Base-by-base conservation (phyloP, 1,284 basidiomycete genomes). In the Exobasidium cylindrosporum region DNA sequence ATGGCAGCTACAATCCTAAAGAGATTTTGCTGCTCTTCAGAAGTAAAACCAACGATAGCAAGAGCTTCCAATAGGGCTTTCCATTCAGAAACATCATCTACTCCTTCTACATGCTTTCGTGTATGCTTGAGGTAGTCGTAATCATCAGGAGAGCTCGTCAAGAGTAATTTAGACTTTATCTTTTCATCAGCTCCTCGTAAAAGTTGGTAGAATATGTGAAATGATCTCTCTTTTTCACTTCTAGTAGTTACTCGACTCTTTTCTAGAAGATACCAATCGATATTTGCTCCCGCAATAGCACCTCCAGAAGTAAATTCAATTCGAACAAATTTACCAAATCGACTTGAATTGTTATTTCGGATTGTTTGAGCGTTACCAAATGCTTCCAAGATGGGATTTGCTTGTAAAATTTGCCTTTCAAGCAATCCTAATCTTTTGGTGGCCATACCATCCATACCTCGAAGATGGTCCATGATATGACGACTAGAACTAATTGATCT, bases 351-450 rank as follows among this genome's bases (percentile, higher is more conserved):
- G 82, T 98, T 97, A 80, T 99, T 99, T 54, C 95, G 84, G 81
- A 97, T 91, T 0, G 96, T 98, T 81, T 98, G 96, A 3, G 96
- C 96, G 79, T 99, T 99, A 26, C 96, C 96, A 73, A 99, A 98
- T 2, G 96, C 91, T 81, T 99, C 96, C 3, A 99, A 84, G 62
- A 99, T 93, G 0, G 96, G 96, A 76, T 98, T 99, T 23, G 95
- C 95, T 80, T 97, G 94, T 23, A 98, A 84, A 66, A 99, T 98
- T 81, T 98, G 96, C 28, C 91, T 87, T 81, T 98, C 96, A 17
- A 99, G 85, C 23, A 97, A 84, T 47, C 95, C 95, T 0, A 96
- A 85, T 7, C 72, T 61, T 62, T 78, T 77, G 14, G 67, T 46
- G 3, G 63, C 58, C 17, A 75, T 58, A 4, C 70, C 68, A 40